Conservation (phyloP, 23 red algal species). For the Agarophyton chilense region DNA sequence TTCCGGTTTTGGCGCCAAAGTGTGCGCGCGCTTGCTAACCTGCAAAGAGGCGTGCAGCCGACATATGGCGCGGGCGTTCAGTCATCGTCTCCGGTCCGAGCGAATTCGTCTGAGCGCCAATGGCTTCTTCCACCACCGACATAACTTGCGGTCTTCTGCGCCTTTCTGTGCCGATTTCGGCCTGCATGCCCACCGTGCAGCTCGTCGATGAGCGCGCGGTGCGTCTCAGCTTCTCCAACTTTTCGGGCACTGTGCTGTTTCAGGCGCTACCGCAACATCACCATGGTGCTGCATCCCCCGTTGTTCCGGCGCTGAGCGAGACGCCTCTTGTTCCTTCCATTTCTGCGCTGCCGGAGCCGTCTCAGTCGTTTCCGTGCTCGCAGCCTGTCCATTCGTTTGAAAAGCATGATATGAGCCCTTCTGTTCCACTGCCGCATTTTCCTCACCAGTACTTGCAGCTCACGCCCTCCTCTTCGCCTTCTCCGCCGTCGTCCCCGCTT, state of each 20-base stretch:
- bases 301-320: background rate
- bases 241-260: conserved; percentile 39
- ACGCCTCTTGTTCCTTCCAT: background rate
- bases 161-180: conserved; percentile 24
- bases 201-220: conserved; percentile 9
- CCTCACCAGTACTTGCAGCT: background rate
- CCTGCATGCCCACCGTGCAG: conserved; percentile 21
- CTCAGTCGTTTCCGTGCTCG: background rate
- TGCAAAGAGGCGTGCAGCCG: background rate
- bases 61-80: background rate
- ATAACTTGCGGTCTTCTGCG: conserved; percentile 27
- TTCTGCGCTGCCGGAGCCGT: background rate
- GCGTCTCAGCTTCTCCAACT: conserved; percentile 43
- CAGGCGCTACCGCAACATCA: conserved; percentile 2
- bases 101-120: too few relatives aligned
- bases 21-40: background rate
- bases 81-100: background rate
- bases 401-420: background rate
- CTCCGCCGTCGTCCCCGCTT: background rate
- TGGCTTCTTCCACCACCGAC: conserved; percentile 10
- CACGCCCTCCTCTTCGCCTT: background rate
- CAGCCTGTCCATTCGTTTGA: background rate
- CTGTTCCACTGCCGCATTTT: background rate
- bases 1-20: conserved; percentile 4
- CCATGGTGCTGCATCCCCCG: background rate